Base-by-base conservation (phyloP, 805 yeast species). In the Myxozyma geophila region DNA sequence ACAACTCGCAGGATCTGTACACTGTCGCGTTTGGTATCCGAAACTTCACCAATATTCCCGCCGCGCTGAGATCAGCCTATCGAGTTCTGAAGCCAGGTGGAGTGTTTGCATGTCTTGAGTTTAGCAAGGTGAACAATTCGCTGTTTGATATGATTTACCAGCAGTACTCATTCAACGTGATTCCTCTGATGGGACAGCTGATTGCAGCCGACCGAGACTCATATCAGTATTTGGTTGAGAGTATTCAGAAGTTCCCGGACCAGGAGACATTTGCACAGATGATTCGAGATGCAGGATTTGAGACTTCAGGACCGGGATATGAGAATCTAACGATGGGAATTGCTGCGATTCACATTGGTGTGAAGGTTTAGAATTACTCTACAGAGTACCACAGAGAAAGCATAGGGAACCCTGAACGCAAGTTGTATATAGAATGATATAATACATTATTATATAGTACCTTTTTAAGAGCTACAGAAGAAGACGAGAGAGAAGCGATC, bases 11-110 rank as follows among this genome's bases (percentile, higher is more conserved):
- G 78, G 99, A 95, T 75, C 86, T 95, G 57, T 95, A 95, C 77
- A 95, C 99, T 1, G 92, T 95, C 71, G 96, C 98, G 2, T 95
- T 95, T 76, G 99, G 99, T 64, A 95, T 95, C 64, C 86, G 99
- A 77, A 95, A 95, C 78, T 95, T 96, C 77, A 95, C 99, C 62
- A 83, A 95, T 75, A 87, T 95, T 71, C 97, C 92, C 77, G 92
- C 91, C 5, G 99, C 98, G 36, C 82, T 95, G 72, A 83, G 89
- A 71, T 88, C 98, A n/a, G 99, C 99, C 40, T 89, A 93, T 79
- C 84, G 99, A 71, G 96, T 93, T 37, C 84, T 95, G 74, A 90
- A 88, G 77, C 98, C 98, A 12, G 99, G 99, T 72, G 99, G 99
- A 72, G 89, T 95, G 53, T 95, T 95, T 75, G 97, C 97, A 44